phyloP scores from a whole-genome alignment of 1,284 basidiomycete genomes.

The Stygiomarasmius scandens region DNA sequence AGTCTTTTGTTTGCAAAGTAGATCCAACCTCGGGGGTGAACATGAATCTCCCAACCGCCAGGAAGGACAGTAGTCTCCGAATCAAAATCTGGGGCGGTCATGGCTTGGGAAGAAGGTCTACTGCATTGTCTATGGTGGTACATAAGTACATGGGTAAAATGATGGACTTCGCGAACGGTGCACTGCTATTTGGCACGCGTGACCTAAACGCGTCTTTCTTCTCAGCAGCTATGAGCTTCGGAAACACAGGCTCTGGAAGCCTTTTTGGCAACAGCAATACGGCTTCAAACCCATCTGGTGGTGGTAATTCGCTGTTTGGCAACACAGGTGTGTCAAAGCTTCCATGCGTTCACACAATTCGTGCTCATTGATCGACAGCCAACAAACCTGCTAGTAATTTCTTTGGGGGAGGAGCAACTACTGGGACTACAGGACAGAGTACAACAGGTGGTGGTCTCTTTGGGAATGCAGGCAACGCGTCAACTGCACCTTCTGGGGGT shows the following conservation, averaged over 20 bases:
- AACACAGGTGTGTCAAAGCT: not conserved
- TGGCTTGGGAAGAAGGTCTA: not conserved
- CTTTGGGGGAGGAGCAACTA: constrained; percentile 18
- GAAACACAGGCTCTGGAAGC: constrained; percentile 13
- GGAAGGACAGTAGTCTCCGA: not conserved
- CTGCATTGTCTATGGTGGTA: not conserved
- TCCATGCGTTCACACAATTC: not conserved
- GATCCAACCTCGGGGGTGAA: constrained; percentile 48
- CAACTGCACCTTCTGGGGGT: not conserved
- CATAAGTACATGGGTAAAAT: not conserved
- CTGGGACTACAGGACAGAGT: constrained; percentile 6
- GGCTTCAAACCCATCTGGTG: constrained; percentile 17
- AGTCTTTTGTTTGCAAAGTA: constrained; percentile 46
- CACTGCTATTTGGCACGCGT: not conserved
- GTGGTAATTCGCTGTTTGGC: not conserved
- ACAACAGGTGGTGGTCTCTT: constrained; percentile 13
- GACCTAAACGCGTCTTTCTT: constrained; percentile 3
- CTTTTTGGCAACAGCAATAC: constrained; percentile 25
- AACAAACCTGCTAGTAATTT: constrained; percentile 20
- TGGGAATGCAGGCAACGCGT: constrained; percentile 15
- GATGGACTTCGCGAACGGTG: too few relatives aligned
- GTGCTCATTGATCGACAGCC: constrained; percentile 10
- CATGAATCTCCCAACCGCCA: constrained; percentile 32
- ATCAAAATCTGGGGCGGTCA: not conserved
- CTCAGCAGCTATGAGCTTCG: not conserved